Conservation (phyloP, 148 eudicot genomes). For the Chenopodium suecicum region DNA sequence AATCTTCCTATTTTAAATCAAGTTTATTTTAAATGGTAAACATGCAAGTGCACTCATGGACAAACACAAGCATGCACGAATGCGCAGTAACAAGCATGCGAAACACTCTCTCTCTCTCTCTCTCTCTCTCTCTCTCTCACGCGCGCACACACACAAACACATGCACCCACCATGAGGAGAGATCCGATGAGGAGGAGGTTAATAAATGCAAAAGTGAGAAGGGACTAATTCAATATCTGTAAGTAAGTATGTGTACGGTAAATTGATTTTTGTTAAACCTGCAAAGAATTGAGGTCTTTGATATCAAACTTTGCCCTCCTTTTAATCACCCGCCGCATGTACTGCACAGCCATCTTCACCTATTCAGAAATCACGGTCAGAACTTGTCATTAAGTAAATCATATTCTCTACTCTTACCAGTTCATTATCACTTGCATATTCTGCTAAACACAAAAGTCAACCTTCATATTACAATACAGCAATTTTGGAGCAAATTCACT, state of each 20-base stretch:
- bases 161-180: background rate
- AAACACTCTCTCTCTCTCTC: too few relatives aligned
- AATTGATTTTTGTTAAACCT: constrained; percentile 40
- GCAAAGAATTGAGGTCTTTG: constrained; percentile 62
- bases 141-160: too few relatives aligned
- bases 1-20: too few relatives aligned
- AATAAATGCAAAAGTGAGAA: background rate
- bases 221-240: background rate
- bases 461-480: background rate
- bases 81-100: too few relatives aligned
- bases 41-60: too few relatives aligned
- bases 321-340: constrained; percentile 83
- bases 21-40: too few relatives aligned
- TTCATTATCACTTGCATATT: constrained; percentile 1
- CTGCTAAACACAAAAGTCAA: constrained; percentile 1
- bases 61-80: too few relatives aligned
- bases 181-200: background rate
- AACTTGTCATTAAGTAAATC: background rate
- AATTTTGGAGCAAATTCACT: background rate
- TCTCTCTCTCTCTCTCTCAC: too few relatives aligned
- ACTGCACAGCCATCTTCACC: constrained; percentile 86
- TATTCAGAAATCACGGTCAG: constrained; percentile 18
- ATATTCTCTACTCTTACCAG: background rate
- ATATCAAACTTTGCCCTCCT: constrained; percentile 92
- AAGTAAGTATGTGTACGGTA: background rate